phyloP scores from a whole-genome alignment of 1,139 yeast genomes.

The Hanseniaspora gamundiae region DNA sequence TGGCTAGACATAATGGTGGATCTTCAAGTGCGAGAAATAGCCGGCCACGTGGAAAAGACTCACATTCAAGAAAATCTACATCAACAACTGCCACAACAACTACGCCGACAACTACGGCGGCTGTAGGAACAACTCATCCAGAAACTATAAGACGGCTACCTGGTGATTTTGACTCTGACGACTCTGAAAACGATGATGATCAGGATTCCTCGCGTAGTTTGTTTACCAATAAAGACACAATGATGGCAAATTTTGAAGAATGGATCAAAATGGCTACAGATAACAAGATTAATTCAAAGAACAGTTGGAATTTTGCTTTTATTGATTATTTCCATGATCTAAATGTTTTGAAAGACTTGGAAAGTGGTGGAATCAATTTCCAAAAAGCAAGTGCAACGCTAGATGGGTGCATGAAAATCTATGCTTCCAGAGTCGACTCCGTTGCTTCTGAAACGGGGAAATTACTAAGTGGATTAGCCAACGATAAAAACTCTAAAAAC shows the following conservation, averaged over 20 bases:
- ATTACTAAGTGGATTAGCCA: constrained; percentile 54
- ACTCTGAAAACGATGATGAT: background rate
- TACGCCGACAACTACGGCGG: too few species aligned
- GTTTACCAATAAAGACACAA: constrained; percentile 23
- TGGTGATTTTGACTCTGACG: background rate
- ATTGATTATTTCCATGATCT: constrained; percentile 59
- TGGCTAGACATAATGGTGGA: too few species aligned
- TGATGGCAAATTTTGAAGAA: constrained; percentile 70
- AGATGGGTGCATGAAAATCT: constrained; percentile 79
- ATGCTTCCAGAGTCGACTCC: constrained; percentile 78
- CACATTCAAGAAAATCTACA: too few species aligned
- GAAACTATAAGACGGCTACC: background rate
- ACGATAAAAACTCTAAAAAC: constrained; percentile 26
- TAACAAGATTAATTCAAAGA: constrained; percentile 57
- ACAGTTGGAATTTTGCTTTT: constrained; percentile 73
- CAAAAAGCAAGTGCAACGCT: constrained; percentile 70
- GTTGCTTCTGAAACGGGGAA: constrained; percentile 87
- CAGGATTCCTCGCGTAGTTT: background rate
- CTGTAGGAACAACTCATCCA: background rate
- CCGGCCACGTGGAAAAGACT: too few species aligned
- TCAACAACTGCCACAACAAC: too few species aligned
- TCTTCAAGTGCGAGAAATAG: too few species aligned
- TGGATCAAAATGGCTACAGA: constrained; percentile 88
- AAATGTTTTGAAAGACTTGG: constrained; percentile 23
- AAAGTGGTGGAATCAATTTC: constrained; percentile 35